phyloP scores from a whole-genome alignment of 1,284 basidiomycete genomes.

The Vanrija sp. region DNA sequence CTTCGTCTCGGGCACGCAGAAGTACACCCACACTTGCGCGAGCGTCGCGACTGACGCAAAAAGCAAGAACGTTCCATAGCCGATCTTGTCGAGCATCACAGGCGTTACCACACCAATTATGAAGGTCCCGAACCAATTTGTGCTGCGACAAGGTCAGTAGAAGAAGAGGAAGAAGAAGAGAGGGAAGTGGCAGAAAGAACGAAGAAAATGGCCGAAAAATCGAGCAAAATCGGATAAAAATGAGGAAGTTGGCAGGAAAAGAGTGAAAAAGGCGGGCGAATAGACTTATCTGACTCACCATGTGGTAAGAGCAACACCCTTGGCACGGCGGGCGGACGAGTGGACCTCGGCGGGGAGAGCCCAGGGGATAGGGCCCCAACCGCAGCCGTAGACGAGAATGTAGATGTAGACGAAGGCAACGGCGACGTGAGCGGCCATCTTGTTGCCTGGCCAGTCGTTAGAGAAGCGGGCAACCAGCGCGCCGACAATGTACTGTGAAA shows the following conservation, averaged over 20 bases:
- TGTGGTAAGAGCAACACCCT: slow-evolving; percentile 36
- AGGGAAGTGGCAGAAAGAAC: too few species aligned
- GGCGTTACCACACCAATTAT: slow-evolving; percentile 60
- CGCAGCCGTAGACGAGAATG: slow-evolving; percentile 14
- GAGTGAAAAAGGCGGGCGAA: too few species aligned
- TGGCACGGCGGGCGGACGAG: slow-evolving; percentile 27
- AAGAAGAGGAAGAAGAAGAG: too few species aligned
- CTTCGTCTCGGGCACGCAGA: slow-evolving; percentile 30
- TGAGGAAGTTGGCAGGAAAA: too few species aligned
- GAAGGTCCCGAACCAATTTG: slow-evolving; percentile 62
- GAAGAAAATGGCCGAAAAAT: too few species aligned
- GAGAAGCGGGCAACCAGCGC: slow-evolving; percentile 25
- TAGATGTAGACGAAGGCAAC: slow-evolving; percentile 28
- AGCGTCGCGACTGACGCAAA: slow-evolving; percentile 21
- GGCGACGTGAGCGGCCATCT: slow-evolving; percentile 21
- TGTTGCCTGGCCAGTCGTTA: slow-evolving; percentile 22
- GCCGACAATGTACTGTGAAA: slow-evolving; percentile 27
- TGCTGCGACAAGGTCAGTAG: neutral
- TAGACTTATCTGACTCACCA: neutral
- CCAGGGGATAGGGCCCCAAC: slow-evolving; percentile 28
- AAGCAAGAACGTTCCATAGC: slow-evolving; percentile 32
- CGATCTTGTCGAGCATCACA: slow-evolving; percentile 19
- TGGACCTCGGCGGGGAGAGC: slow-evolving; percentile 36
- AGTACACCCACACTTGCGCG: slow-evolving; percentile 15
- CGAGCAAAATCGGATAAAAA: too few species aligned